phyloP scores from a whole-genome alignment of 805 yeast species.

The Kodamaea nitidulidarum region DNA sequence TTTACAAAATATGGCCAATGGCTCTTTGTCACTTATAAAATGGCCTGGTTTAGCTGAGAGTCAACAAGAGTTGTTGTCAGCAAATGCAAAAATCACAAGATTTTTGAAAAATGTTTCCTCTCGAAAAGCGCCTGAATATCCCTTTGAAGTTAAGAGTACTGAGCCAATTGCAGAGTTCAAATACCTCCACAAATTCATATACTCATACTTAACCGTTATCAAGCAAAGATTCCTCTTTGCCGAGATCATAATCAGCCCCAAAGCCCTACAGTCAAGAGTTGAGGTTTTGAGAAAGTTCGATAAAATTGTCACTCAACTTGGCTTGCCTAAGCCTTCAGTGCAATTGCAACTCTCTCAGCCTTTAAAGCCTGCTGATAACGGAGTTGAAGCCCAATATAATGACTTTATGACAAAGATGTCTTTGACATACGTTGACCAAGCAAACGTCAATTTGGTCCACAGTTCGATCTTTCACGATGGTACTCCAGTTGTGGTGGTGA shows the following conservation, averaged over 20 bases:
- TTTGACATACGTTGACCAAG: constrained; percentile 45
- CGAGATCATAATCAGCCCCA: constrained; percentile 15
- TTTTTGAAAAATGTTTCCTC: constrained; percentile 27
- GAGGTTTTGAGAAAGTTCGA: constrained; percentile 41
- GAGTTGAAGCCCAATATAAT: constrained; percentile 48
- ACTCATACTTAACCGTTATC: constrained; percentile 30
- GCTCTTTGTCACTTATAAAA: constrained; percentile 60
- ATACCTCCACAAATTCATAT: constrained; percentile 39
- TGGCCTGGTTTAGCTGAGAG: constrained; percentile 52
- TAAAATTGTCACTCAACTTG: constrained; percentile 43
- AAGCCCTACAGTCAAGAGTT: constrained; percentile 21
- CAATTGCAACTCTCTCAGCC: constrained; percentile 55
- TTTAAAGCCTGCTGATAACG: constrained; percentile 41
- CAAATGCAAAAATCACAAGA: constrained; percentile 25
- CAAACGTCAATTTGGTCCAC: constrained; percentile 47
- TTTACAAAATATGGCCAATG: constrained; percentile 83
- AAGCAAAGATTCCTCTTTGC: constrained; percentile 25
- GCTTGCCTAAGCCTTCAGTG: constrained; percentile 55
- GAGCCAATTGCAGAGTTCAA: constrained; percentile 36
- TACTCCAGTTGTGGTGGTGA: constrained; percentile 58
- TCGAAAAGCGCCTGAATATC: constrained; percentile 9
- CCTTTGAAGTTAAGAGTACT: constrained; percentile 11
- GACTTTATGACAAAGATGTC: constrained; percentile 74
- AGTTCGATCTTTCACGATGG: constrained; percentile 73
- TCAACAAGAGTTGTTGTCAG: constrained; percentile 33